Evolutionary conservation across 805 yeast species (phyloP).

Genomic region (Ogataea degrootiae): DNA sequence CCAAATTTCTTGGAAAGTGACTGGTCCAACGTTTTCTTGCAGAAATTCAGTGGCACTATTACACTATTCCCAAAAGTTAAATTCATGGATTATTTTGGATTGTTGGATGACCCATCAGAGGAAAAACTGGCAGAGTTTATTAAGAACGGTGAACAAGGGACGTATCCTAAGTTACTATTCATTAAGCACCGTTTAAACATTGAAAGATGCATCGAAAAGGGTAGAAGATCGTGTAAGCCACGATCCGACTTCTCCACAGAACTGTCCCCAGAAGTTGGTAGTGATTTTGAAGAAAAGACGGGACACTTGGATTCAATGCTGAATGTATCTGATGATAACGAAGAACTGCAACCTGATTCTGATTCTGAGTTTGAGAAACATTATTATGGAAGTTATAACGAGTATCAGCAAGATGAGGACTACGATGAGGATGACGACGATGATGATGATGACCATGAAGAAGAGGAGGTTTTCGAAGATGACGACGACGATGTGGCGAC

Average conservation of each 20-base stretch:
- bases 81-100: slow-evolving; percentile 54
- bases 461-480: neutral
- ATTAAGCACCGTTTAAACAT: slow-evolving; percentile 58
- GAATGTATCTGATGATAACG: neutral
- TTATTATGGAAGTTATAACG: neutral
- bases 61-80: slow-evolving; percentile 71
- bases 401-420: neutral
- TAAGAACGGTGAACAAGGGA: slow-evolving; percentile 55
- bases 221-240: slow-evolving; percentile 26
- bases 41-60: slow-evolving; percentile 67
- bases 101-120: slow-evolving; percentile 64
- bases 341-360: neutral
- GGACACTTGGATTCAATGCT: neutral
- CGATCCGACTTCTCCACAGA: neutral
- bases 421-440: slow-evolving; percentile 5
- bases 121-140: slow-evolving; percentile 52
- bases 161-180: slow-evolving; percentile 63
- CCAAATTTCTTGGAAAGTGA: slow-evolving; percentile 71
- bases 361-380: neutral
- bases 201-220: slow-evolving; percentile 59
- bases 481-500: neutral
- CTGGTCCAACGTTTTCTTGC: slow-evolving; percentile 76
- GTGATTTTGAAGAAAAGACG: neutral
- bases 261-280: neutral
- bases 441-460: slow-evolving; percentile 1